Conservation (phyloP, 768 basidiomycete species). For the Tremella fuciformis region DNA sequence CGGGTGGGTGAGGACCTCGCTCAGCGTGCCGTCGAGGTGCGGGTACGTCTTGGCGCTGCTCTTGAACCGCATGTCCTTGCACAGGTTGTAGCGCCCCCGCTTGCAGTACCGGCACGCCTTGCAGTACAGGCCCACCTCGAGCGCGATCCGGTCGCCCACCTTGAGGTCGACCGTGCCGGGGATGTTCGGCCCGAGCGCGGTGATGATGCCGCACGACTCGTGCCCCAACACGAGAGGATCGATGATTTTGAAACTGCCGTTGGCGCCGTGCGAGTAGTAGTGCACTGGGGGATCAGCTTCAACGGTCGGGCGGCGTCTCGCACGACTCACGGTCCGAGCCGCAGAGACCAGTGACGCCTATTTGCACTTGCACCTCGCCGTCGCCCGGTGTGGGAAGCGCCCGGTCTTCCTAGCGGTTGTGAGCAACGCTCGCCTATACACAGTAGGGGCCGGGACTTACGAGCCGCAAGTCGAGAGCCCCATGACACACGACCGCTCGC, state of each 20-base stretch:
- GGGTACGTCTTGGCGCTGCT: conserved; percentile 87
- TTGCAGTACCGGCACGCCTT: conserved; percentile 56
- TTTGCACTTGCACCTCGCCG: conserved; percentile 73
- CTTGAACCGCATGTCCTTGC: conserved; percentile 83
- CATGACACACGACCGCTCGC: conserved; percentile 75
- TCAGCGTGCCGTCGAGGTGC: conserved; percentile 88
- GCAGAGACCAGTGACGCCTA: conserved; percentile 83
- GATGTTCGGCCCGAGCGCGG: conserved; percentile 69
- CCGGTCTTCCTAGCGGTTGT: conserved; percentile 59
- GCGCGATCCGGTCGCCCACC: conserved; percentile 83
- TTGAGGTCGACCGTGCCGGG: conserved; percentile 33
- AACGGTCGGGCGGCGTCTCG: neutral
- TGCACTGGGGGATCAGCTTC: conserved; percentile 61
- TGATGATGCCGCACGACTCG: conserved; percentile 83
- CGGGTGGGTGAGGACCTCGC: conserved; percentile 83
- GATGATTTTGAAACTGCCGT: conserved; percentile 85
- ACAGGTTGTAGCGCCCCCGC: conserved; percentile 83
- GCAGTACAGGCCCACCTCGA: conserved; percentile 91
- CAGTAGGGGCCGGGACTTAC: conserved; percentile 48
- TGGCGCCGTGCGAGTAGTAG: conserved; percentile 83
- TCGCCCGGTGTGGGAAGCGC: conserved; percentile 67
- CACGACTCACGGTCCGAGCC: conserved; percentile 60
- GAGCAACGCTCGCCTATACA: neutral
- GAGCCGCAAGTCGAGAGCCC: conserved; percentile 74
- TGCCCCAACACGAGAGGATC: conserved; percentile 88